Evolutionary conservation across 2,329 filamentous ascomycete genomes (phyloP).

Genomic region (Zymoseptoria tritici): DNA sequence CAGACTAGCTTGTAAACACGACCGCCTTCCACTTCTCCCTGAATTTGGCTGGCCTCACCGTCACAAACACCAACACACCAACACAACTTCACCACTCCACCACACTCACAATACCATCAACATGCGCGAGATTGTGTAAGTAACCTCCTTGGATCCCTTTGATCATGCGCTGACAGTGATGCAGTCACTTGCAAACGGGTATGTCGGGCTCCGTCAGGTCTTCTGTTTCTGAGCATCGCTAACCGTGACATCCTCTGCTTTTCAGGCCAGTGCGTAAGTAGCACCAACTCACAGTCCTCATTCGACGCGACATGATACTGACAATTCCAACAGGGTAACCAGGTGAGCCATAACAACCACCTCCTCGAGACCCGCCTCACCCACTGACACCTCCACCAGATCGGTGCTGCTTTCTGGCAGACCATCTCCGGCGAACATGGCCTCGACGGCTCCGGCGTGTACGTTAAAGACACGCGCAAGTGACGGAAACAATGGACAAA

Average conservation of each 20-base stretch:
- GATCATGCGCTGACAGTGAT: background rate
- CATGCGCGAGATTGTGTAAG: background rate
- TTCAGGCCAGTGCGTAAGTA: background rate
- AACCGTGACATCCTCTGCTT: too few species aligned
- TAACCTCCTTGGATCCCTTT: background rate
- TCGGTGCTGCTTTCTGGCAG: constrained; percentile 94
- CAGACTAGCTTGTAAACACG: too few species aligned
- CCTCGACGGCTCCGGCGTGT: constrained; percentile 94
- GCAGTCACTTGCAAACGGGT: background rate
- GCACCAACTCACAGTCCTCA: background rate
- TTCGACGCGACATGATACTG: background rate
- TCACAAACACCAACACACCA: too few species aligned
- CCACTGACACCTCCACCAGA: constrained; percentile 59
- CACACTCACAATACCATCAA: background rate
- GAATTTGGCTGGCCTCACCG: too few species aligned
- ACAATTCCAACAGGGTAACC: background rate
- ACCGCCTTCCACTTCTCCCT: too few species aligned
- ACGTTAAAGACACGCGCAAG: constrained; percentile 41
- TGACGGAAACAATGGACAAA: background rate
- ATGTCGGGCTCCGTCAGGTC: too few species aligned
- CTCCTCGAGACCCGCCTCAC: too few species aligned
- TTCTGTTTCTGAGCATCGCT: too few species aligned
- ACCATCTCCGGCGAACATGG: constrained; percentile 67
- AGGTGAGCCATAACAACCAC: background rate
- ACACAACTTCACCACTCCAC: background rate